Evolutionary conservation across 805 yeast genomes (phyloP), one percentile per base, ranked within the genome.

Genomic region (Tetrapisispora iriomotensis): DNA sequence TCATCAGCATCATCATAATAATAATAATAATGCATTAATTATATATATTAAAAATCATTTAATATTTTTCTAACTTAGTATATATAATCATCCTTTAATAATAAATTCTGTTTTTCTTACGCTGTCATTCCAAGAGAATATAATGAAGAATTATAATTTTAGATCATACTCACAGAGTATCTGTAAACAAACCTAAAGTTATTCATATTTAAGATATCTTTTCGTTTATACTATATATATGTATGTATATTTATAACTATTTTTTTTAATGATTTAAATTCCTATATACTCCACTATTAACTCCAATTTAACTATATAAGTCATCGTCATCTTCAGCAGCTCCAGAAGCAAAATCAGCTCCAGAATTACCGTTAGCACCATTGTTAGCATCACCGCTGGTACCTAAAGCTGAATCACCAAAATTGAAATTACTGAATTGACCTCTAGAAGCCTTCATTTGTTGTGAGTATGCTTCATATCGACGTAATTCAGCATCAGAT

Each of bases 381-480:
- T 57, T 51, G 36, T 62, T 60, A 32, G 67, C 60, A 37, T 65
- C 66, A 45, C 77, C 74, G 26, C 71, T 83, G 45, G 79, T 75
- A 37, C 51, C 54, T 37, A 47, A 37, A 19, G 87, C 47, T 34
- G 54, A 45, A 35, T 74, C 86, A 48, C 78, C 75, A 63, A 92
- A 90, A 60, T 86, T 78, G 68, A 92, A 90, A 67, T 82, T 84
- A 48, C 90, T 74, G 60, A 84, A 82, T 62, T 84, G 95, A 36
- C 98, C 97, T 68, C 98, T 85, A 1, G 96, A 83, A 42, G 95
- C 85, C 64, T 82, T 94, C 64, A 92, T 72, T 67, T 90, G 96
- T 66, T 90, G 96, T 37, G 96, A 94, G 58, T 90, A 92, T 7
- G 97, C 94, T 70, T 92, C 98, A 64, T 92, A 92, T 67, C 98